Percentiles rank a stretch among this genome's conserved stretches.
Conservation (phyloP, 1,284 basidiomycete species). For the Blastosporella zonata region DNA sequence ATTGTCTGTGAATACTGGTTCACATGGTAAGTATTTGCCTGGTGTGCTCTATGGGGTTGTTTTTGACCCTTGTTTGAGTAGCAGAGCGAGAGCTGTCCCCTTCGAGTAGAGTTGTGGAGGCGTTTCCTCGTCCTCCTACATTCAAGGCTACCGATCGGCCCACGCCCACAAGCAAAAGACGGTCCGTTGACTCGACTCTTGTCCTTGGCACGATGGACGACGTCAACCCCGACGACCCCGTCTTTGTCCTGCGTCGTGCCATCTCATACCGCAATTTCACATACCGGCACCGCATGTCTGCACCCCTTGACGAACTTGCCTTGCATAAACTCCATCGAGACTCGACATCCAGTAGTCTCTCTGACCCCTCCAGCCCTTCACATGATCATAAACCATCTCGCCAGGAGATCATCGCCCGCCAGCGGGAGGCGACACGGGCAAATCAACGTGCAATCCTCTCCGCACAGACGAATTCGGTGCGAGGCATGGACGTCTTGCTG, state of each 20-base stretch:
- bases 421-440: slow-evolving; percentile 79
- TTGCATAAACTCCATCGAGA: slow-evolving; percentile 69
- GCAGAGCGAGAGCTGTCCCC: slow-evolving; percentile 75
- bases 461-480: slow-evolving; percentile 77
- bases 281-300: slow-evolving; percentile 63
- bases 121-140: slow-evolving; percentile 74
- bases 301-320: slow-evolving; percentile 75
- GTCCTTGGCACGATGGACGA: slow-evolving; percentile 74
- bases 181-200: slow-evolving; percentile 80
- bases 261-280: slow-evolving; percentile 66
- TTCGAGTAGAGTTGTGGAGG: slow-evolving; percentile 81
- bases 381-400: slow-evolving; percentile 53
- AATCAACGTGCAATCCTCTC: slow-evolving; percentile 86
- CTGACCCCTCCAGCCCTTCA: slow-evolving; percentile 26
- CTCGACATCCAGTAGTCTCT: slow-evolving; percentile 49
- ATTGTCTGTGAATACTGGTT: slow-evolving; percentile 52
- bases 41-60: background rate
- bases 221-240: slow-evolving; percentile 77
- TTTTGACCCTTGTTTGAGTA: background rate
- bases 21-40: slow-evolving; percentile 51
- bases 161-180: slow-evolving; percentile 69
- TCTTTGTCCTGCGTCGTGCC: slow-evolving; percentile 84
- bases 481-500: slow-evolving; percentile 85
- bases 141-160: slow-evolving; percentile 64
- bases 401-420: slow-evolving; percentile 91